phyloP scores from a whole-genome alignment of 148 eudicot species.

The Gaultheria prostrata region DNA sequence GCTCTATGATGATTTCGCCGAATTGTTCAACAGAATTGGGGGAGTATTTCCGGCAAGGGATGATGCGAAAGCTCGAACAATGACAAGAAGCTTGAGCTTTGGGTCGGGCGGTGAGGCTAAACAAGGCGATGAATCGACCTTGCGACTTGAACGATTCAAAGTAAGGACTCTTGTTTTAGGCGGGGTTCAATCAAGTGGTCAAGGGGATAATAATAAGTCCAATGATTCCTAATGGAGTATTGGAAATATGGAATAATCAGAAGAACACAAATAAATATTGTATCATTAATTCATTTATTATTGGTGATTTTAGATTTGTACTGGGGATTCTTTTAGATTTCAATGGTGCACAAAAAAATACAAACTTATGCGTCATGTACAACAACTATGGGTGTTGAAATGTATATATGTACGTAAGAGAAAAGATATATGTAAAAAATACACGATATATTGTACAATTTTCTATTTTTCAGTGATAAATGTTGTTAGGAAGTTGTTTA shows the following conservation, averaged over 20 bases:
- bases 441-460: not conserved
- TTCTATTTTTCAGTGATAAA: not conserved
- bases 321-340: not conserved
- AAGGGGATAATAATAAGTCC: not conserved
- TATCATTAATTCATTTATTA: not conserved
- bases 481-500: not conserved
- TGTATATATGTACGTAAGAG: too few species aligned
- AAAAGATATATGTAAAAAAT: too few species aligned
- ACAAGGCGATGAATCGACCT: not conserved
- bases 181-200: not conserved
- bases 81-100: slow-evolving; percentile 14
- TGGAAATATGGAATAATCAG: not conserved
- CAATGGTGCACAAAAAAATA: not conserved
- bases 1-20: slow-evolving; percentile 1
- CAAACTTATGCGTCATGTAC: not conserved
- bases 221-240: not conserved
- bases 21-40: slow-evolving; percentile 21
- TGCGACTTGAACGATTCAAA: slow-evolving; percentile 22
- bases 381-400: not conserved
- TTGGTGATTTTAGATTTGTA: not conserved
- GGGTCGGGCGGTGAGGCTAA: slow-evolving; percentile 1
- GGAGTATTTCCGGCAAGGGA: not conserved
- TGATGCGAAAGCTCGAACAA: not conserved
- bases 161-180: slow-evolving; percentile 17
- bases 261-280: too few species aligned